These are phyloP conservation scores for Tuber aestivum DNA, from an alignment of 495 filamentous ascomycete species.

Conservation along the genomic window DNA sequence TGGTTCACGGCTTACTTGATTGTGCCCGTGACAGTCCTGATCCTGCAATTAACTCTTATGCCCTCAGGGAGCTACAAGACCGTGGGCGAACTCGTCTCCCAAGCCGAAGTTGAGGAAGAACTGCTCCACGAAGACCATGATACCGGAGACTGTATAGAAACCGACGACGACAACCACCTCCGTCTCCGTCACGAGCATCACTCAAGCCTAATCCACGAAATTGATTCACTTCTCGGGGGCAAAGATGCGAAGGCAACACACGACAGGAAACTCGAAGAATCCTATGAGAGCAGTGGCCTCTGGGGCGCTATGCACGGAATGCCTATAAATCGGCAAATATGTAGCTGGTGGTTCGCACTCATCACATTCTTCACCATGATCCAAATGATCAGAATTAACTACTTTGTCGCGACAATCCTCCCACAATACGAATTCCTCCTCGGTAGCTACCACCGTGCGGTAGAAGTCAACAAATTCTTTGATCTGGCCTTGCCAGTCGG, in stretches of 20 bases:
- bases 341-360: conserved; percentile 77
- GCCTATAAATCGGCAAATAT: conserved; percentile 67
- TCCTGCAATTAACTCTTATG: conserved; percentile 69
- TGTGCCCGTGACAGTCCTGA: conserved; percentile 64
- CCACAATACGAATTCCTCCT: conserved; percentile 79
- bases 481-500: conserved; percentile 83
- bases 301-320: conserved; percentile 83
- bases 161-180: conserved; percentile 56
- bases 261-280: conserved; percentile 54
- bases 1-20: conserved; percentile 76
- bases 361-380: conserved; percentile 71
- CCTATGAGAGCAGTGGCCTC: conserved; percentile 62
- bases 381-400: conserved; percentile 74
- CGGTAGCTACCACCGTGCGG: conserved; percentile 52
- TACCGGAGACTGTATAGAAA: conserved; percentile 37
- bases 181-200: conserved; percentile 60
- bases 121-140: conserved; percentile 65
- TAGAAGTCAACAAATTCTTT: conserved; percentile 74
- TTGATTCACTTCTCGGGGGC: conserved; percentile 67
- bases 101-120: conserved; percentile 66
- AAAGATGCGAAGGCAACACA: conserved; percentile 50
- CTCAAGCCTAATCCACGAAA: conserved; percentile 63
- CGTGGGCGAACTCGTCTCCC: conserved; percentile 68
- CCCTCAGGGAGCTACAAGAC: conserved; percentile 81
- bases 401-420: conserved; percentile 88